Evolutionary conservation across 352 stramenopile genomes (phyloP).

Genomic region (Phytopythium aichiense): DNA sequence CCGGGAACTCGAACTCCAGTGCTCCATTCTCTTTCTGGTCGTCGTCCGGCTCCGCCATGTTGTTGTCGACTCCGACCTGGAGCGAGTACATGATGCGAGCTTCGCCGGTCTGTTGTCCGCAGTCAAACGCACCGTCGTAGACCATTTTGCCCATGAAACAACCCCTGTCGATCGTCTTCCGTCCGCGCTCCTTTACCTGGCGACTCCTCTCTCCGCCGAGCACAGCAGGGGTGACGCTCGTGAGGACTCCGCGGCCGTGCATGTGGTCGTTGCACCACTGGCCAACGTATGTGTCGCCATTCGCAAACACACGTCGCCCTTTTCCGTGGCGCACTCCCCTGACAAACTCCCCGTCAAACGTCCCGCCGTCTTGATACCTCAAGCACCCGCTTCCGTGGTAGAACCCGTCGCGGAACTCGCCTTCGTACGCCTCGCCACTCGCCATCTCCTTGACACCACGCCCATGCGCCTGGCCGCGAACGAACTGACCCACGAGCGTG

Average conservation of each 20-base stretch:
- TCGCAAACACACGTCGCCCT: slow-evolving; percentile 44
- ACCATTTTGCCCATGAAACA: slow-evolving; percentile 12
- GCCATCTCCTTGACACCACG: slow-evolving; percentile 50
- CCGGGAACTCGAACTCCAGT: slow-evolving; percentile 66
- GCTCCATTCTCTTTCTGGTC: slow-evolving; percentile 31
- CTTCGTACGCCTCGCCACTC: slow-evolving; percentile 74
- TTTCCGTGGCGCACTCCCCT: slow-evolving; percentile 48
- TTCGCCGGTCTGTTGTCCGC: slow-evolving; percentile 39
- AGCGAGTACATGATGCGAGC: slow-evolving; percentile 41
- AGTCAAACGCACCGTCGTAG: slow-evolving; percentile 50
- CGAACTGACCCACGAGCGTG: slow-evolving; percentile 62
- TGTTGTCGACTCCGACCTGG: slow-evolving; percentile 6
- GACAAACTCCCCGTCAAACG: slow-evolving; percentile 50
- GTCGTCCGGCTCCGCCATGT: neutral
- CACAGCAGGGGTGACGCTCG: slow-evolving; percentile 11
- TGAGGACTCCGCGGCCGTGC: slow-evolving; percentile 50
- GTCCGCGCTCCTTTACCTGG: neutral
- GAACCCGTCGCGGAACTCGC: slow-evolving; percentile 38
- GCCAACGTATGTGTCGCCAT: slow-evolving; percentile 49
- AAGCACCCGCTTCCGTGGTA: slow-evolving; percentile 44
- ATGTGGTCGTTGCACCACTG: slow-evolving; percentile 53
- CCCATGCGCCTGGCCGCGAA: slow-evolving; percentile 40
- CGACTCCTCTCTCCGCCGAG: neutral
- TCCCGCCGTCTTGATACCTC: slow-evolving; percentile 42
- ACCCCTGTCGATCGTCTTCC: slow-evolving; percentile 5